These are phyloP conservation scores for Balamuthia mandrillaris DNA, from an alignment of 208 protist genomes.

Conservation along the genomic window DNA sequence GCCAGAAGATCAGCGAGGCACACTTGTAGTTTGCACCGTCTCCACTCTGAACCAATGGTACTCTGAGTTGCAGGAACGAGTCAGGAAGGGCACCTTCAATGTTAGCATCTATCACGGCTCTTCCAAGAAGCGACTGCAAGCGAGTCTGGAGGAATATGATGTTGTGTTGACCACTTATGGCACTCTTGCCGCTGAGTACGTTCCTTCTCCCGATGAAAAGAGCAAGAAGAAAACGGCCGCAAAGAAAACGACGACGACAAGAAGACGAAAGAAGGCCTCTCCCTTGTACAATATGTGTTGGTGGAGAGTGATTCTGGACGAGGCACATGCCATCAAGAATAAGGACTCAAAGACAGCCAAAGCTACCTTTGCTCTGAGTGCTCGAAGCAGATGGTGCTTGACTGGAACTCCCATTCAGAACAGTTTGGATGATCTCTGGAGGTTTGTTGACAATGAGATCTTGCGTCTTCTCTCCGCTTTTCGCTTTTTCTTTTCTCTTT, in stretches of 20 bases:
- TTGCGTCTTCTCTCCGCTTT: not conserved
- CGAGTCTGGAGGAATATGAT: not conserved
- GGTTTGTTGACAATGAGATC: not conserved
- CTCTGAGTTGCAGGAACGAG: not conserved
- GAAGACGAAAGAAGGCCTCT: not conserved
- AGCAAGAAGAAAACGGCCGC: too few relatives aligned
- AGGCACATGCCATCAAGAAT: not conserved
- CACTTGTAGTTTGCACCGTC: not conserved
- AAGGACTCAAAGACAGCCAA: not conserved
- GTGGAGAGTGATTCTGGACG: not conserved
- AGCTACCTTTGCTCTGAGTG: not conserved
- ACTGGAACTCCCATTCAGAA: not conserved
- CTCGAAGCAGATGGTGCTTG: not conserved
- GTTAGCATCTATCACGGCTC: not conserved
- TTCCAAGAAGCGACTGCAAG: not conserved
- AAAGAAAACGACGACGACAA: too few relatives aligned
- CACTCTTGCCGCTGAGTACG: not conserved
- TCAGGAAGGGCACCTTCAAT: not conserved
- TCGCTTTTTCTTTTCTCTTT: not conserved
- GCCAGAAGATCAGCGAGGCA: not conserved
- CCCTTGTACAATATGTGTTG: not conserved
- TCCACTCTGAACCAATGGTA: not conserved
- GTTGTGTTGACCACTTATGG: conserved; percentile 1
- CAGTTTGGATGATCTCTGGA: not conserved
- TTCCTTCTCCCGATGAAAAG: too few relatives aligned